Base-by-base conservation (phyloP, 2,329 filamentous ascomycete genomes). In the Tolypocladium nubicola region DNA sequence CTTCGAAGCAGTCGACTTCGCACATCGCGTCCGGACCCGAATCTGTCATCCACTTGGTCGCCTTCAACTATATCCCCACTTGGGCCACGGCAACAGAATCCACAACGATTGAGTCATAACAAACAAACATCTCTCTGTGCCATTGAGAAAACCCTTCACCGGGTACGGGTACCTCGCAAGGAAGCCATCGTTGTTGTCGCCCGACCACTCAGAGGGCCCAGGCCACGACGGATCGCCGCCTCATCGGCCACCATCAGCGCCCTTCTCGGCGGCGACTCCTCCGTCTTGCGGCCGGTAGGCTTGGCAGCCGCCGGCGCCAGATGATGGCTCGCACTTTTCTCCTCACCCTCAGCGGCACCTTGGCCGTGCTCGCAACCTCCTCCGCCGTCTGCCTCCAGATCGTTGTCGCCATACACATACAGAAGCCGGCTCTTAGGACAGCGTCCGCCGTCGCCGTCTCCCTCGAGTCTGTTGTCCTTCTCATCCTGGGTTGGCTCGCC, bases 401-500 rank as follows among this genome's bases (percentile, higher is more conserved):
- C 55, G 56, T 59, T 37, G 40, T 59, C 37, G 60, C 58, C 52
- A 50, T 61, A 33, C 39, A 58, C 38, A 52, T 58, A 8, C 45
- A 58, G 6, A 55, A 53, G 4, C 55, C 43, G 26, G 58, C 39
- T 40, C 59, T 52, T 52, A 55, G 39, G 55, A 55, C 41, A 37
- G 55, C 66, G 26, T 65, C 66, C 9, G 63, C 64, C 33, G 58
- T 67, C 8, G 65, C 70, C n/a, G 61, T 65, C 41, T 61, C 62
- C 19, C 61, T 71, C 10, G 64, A 73, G 56, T 64, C 61, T n/a
- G 45, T 66, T 13, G 61, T 64, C 19, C 59, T 72, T 4, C 50
- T 66, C 26, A 57, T 62, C n/a, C 37, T 68, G 2, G 60, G 58
- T 40, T 69, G 65, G 62, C 61, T 58, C 61, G 75, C 54, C 71